These are phyloP conservation scores for Jasminum sambac DNA, from an alignment of 257 asterid species.

Conservation along the genomic window DNA sequence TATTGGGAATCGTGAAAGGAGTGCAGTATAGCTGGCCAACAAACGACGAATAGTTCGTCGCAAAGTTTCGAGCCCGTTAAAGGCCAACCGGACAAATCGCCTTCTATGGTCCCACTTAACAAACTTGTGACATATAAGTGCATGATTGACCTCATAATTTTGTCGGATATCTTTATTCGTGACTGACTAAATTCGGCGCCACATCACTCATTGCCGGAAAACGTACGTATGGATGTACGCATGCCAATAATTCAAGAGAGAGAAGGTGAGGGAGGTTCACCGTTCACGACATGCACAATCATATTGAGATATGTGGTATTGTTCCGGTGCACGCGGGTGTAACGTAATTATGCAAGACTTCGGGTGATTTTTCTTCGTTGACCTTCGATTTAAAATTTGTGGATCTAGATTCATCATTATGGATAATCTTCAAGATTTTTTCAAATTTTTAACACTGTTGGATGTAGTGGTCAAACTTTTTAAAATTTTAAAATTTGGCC, in stretches of 20 bases:
- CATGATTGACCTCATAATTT: conserved; percentile 21
- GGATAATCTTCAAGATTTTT: no score
- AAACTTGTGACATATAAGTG: conserved; percentile 33
- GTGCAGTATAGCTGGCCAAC: background rate
- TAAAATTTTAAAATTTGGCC: no score
- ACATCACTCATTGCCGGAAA: conserved; percentile 10
- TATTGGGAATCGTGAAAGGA: background rate
- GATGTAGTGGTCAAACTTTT: no score
- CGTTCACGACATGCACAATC: no score
- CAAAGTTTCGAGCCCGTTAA: background rate
- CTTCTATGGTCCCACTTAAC: conserved; percentile 16
- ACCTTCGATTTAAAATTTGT: no score
- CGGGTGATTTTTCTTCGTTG: no score
- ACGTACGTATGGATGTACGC: conserved; percentile 12
- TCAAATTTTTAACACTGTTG: no score
- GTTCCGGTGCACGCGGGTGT: no score
- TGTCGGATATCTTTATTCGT: conserved; percentile 40
- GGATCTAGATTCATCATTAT: no score
- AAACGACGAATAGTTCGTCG: background rate
- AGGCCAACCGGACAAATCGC: background rate
- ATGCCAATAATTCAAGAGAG: conserved; percentile 37
- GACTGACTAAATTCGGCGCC: conserved; percentile 24
- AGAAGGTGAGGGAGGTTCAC: background rate
- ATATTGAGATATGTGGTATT: no score
- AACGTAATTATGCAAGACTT: no score